Evolutionary conservation across 1,139 yeast species (phyloP), one percentile per base, ranked within the genome.

Genomic region (Suhomyces ambrosiae): DNA sequence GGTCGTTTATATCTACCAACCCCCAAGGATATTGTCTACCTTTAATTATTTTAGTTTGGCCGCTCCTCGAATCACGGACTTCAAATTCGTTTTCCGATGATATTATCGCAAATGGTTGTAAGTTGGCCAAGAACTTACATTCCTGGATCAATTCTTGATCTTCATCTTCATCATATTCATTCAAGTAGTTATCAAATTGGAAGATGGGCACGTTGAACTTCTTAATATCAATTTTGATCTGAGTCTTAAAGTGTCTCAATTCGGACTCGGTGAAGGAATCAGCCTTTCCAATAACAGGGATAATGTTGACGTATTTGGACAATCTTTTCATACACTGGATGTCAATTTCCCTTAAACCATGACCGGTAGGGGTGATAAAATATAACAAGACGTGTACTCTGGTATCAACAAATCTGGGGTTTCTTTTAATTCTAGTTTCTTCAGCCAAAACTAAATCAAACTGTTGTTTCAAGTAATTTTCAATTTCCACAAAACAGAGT

Each of bases 1-100:
- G 82, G 58, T 92, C 94, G 54, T 87, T 90, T 33, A 78, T 72
- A 57, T 90, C 95, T 33, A 92, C 82, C 38, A 80, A 63, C 0
- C 97, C 97, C 97, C 98, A 92, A 13, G 97, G 96, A 58, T 90
- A 92, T 59, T 81, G 78, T 60, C 98, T 79, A 6, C 88, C 96
- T 46, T 90, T 79, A 30, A 85, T 75, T 32, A 72, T 59, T 32
- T 50, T 59, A n/a, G 60, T 40, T 44, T 74, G 71, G 8, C 90
- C 92, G 15, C 80, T 72, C 18, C 55, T 59, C 10, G 74, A 61
- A 50, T 83, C 89, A 33, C 53, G 59, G 30, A 70, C 59, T 49
- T 79, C 83, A 45, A 61, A 68, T 25, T 71, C 71, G 9, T 58
- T 65, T 54, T 77, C 80, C 3, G 95, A 83, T 5, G 96, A 86